These are phyloP conservation scores for Aureobasidium pullulans DNA, from an alignment of 2,329 filamentous ascomycete genomes.

Conservation along the genomic window DNA sequence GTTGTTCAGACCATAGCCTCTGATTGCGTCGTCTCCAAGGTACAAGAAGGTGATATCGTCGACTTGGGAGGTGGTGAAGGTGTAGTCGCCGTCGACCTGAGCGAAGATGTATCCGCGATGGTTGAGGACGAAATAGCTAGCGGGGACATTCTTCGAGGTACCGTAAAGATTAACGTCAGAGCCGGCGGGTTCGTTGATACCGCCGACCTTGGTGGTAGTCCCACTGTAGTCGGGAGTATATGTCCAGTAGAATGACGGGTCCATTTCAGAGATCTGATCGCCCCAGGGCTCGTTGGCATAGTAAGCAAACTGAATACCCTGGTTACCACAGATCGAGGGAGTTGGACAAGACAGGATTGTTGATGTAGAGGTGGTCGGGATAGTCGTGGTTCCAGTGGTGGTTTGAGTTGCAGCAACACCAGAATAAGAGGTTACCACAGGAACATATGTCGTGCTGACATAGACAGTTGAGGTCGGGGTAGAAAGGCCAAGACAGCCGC, in stretches of 20 bases:
- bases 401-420: not conserved
- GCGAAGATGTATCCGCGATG: constrained; percentile 20
- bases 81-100: constrained; percentile 18
- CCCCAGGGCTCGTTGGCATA: constrained; percentile 5
- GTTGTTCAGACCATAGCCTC: constrained; percentile 16
- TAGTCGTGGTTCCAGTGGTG: constrained; percentile 17
- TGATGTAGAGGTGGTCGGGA: constrained; percentile 5
- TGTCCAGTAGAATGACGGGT: not conserved
- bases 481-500: not conserved
- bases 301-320: constrained; percentile 7
- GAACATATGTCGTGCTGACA: not conserved
- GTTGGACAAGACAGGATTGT: constrained; percentile 19
- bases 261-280: not conserved
- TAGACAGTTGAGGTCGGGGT: constrained; percentile 6
- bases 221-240: not conserved
- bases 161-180: not conserved
- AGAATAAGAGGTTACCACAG: not conserved
- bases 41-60: constrained; percentile 22
- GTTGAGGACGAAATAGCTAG: constrained; percentile 15
- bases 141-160: not conserved
- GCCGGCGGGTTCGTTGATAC: not conserved
- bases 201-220: not conserved
- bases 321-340: not conserved
- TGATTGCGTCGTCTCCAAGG: constrained; percentile 19
- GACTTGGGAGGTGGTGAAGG: constrained; percentile 16